Evolutionary conservation across 1,284 basidiomycete genomes (phyloP).

Genomic region (Sanguinoderma infundibulare): DNA sequence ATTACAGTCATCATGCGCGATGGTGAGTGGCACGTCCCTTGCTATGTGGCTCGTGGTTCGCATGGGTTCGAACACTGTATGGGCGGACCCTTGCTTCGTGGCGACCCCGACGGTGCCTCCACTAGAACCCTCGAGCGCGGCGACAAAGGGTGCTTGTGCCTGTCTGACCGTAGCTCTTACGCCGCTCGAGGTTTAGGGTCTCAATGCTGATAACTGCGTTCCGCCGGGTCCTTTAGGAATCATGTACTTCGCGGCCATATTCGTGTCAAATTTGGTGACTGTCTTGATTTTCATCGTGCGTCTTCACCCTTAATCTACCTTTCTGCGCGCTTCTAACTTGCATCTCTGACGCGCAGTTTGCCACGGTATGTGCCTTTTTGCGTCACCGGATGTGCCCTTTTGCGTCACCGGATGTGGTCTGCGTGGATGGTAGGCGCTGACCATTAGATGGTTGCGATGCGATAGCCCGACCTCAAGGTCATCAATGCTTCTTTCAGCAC

Average conservation of each 20-base stretch:
- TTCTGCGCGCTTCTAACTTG: background rate
- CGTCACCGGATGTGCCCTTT: background rate
- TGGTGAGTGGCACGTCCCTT: constrained; percentile 17
- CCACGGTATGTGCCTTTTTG: constrained; percentile 21
- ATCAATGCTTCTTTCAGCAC: constrained; percentile 35
- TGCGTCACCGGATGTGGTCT: constrained; percentile 3
- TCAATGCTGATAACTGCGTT: background rate
- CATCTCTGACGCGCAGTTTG: constrained; percentile 13
- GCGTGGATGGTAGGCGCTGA: constrained; percentile 3
- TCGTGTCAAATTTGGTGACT: constrained; percentile 31
- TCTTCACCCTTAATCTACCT: background rate
- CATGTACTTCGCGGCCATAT: constrained; percentile 35
- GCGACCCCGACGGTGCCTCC: background rate
- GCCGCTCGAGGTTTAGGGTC: background rate
- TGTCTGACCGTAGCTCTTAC: too few relatives aligned
- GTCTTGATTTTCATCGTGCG: constrained; percentile 32
- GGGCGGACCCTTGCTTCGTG: background rate
- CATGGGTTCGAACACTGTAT: background rate
- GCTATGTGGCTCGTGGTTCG: background rate
- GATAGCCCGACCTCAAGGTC: constrained; percentile 31
- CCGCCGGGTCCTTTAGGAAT: constrained; percentile 22
- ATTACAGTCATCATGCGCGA: constrained; percentile 33
- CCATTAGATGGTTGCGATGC: background rate
- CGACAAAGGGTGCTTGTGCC: background rate
- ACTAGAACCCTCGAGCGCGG: background rate